Base-by-base conservation (phyloP, 2,329 filamentous ascomycete genomes). In the Plectosphaerella plurivora region DNA sequence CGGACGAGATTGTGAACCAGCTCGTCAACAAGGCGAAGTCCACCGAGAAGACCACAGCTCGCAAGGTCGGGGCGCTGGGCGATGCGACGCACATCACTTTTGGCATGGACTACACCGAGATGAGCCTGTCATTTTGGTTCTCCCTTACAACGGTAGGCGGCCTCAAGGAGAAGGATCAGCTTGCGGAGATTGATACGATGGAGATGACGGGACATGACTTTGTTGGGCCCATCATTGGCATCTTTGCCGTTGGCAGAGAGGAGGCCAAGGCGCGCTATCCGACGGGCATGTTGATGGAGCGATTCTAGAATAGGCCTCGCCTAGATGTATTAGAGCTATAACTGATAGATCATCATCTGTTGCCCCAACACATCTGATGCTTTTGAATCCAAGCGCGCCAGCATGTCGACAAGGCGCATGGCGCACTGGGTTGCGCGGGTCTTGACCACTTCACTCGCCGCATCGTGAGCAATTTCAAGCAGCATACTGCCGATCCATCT, bases 301-400 rank as follows among this genome's bases (percentile, higher is more conserved):
- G 33, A 11, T 48, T 37, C 10, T 48, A 15, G 22, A 22, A 22
- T 5, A 22, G 22, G 3, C 22, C 22, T 22, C 22, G 5, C 5
- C 3, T 22, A 22, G 22, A 22, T 22, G 22, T 22, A 22, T 22
- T 22, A 22, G 22, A 22, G 22, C 22, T 22, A 22, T 22, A 22
- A 22, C 22, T 22, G 22, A 22, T 28, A 39, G 11, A 48, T 22
- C 7, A 14, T n/a, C 46, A 48, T 48, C 14, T 37, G 28, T 28
- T 37, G 33, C 28, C 46, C 33, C 28, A 48, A 22, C 10, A 37
- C 20, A 16, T 73, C 71, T 1, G 71, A 73, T 4, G 71, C 72
- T 49, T 72, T 73, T 0, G 70, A 73, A 45, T 74, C 71, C 10
- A 74, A 57, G 11, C 69, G 58, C 4, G 71, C 68, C 45, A 74